A percentile compares a stretch with the other conserved stretches of the same genome.
phyloP scores from a whole-genome alignment of 192 early-diverging fungal species.

The Backusella psychrophila region DNA sequence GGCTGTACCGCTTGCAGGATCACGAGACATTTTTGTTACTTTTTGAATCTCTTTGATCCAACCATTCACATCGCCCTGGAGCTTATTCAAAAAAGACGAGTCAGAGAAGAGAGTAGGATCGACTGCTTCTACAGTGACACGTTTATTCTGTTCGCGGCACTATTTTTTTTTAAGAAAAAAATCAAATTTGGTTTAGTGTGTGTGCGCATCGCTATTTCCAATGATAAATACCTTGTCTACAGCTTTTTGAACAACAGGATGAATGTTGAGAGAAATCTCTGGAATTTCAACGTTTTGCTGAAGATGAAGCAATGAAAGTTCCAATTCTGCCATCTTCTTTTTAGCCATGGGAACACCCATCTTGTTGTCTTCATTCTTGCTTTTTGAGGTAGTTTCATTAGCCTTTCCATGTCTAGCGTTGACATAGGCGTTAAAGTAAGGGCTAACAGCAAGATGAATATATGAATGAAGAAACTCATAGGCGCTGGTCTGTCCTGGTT shows the following conservation, averaged over 20 bases:
- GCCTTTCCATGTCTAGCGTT: constrained; percentile 58
- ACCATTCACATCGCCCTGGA: constrained; percentile 94
- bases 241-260: constrained; percentile 75
- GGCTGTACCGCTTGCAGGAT: constrained; percentile 88
- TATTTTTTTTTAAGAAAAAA: constrained; percentile 8
- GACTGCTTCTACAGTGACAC: constrained; percentile 74
- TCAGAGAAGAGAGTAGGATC: constrained; percentile 71
- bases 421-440: constrained; percentile 96
- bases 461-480: constrained; percentile 91
- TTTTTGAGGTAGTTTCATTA: constrained; percentile 39
- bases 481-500: constrained; percentile 53
- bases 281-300: constrained; percentile 99
- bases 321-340: constrained; percentile 98
- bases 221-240: constrained; percentile 48
- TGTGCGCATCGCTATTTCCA: neutral
- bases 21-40: constrained; percentile 92
- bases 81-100: constrained; percentile 86
- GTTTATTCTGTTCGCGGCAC: constrained; percentile 62
- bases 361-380: constrained; percentile 69
- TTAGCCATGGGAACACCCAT: constrained; percentile 94
- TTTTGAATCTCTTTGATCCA: constrained; percentile 99
- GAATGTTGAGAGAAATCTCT: constrained; percentile 81
- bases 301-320: constrained; percentile 89
- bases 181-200: neutral
- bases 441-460: constrained; percentile 90